Base-by-base conservation (phyloP, 352 stramenopile species). In the Phytophthora tubulina region DNA sequence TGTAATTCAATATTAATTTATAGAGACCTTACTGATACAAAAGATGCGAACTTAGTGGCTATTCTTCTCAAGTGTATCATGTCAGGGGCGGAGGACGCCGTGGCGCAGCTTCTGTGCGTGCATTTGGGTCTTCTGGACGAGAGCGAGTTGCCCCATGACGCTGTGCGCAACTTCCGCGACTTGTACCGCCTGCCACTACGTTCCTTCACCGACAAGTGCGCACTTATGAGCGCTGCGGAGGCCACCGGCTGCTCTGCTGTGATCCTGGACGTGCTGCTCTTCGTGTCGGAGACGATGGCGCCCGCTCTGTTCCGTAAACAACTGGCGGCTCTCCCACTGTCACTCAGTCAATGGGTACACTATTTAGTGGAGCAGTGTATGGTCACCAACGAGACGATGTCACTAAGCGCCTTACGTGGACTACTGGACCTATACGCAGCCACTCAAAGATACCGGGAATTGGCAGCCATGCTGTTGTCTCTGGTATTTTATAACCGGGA, bases 51-150 rank as follows among this genome's bases (percentile, higher is more conserved):
- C 17, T 51, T 51, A 51, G 3, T 21, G 21, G 3, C 14, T 17
- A 49, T 59, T 63, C 52, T 46, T 63, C 41, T 60, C 14, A 49
- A 31, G 42, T 54, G 45, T 46, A 67, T 65, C 32, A 72, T 67
- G 57, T 38, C 56, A 35, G 68, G 80, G 5, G 68, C 82, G 6
- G 66, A 92, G 42, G 72, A 94, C 38, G 65, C 80, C 46, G 74
- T 87, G 38, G 68, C 82, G 77, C 69, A 94, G 79, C 78, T 98
- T 41, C 73, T 99, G 90, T 54, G 88, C 88, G 83, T 97, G 72
- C 96, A 91, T 27, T 75, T 95, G 17, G 93, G 85, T 4, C 87
- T 97, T 7, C 73, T 81, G 21, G 66, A 79, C 41, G 67, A 67
- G n/a, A 36, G 14, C 3, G 63, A 77, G 10, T 30, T 68, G 13